Conservation (phyloP, 2,329 filamentous ascomycete genomes). For the Albophoma yamanashiensis region DNA sequence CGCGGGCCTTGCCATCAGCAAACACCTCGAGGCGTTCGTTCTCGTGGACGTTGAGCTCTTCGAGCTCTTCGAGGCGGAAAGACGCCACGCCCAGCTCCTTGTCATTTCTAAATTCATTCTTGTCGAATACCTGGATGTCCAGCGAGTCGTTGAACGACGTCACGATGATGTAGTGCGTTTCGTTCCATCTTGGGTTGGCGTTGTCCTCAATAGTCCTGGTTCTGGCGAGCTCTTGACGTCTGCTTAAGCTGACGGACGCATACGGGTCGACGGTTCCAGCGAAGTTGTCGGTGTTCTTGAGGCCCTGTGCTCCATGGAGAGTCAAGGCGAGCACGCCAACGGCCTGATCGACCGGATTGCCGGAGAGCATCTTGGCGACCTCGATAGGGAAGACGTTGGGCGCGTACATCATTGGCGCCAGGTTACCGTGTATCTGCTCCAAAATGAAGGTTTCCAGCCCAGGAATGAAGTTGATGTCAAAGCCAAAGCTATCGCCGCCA, state of each 20-base stretch:
- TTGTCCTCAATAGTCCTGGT: constrained; percentile 85
- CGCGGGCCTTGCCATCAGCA: constrained; percentile 73
- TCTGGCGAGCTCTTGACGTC: constrained; percentile 67
- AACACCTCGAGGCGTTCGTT: constrained; percentile 78
- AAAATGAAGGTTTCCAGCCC: constrained; percentile 88
- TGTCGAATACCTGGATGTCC: constrained; percentile 79
- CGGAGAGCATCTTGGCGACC: constrained; percentile 94
- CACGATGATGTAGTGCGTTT: constrained; percentile 91
- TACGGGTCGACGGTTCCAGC: constrained; percentile 89
- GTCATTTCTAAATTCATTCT: constrained; percentile 92
- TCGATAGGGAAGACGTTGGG: constrained; percentile 98
- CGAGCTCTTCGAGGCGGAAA: constrained; percentile 74
- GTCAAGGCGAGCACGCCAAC: constrained; percentile 90
- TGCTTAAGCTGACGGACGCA: constrained; percentile 73
- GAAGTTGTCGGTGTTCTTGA: constrained; percentile 95
- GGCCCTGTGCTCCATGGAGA: constrained; percentile 78
- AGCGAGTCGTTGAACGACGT: constrained; percentile 83
- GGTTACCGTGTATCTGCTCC: constrained; percentile 89
- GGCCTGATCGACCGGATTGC: constrained; percentile 87
- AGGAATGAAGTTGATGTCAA: constrained; percentile 98
- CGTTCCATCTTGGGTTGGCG: constrained; percentile 84
- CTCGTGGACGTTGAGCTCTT: constrained; percentile 67
- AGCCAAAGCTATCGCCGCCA: constrained; percentile 88
- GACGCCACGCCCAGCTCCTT: constrained; percentile 85
- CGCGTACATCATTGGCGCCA: constrained; percentile 95